phyloP scores from a whole-genome alignment of 768 basidiomycete genomes.

The Chlorophyllum brunneum region DNA sequence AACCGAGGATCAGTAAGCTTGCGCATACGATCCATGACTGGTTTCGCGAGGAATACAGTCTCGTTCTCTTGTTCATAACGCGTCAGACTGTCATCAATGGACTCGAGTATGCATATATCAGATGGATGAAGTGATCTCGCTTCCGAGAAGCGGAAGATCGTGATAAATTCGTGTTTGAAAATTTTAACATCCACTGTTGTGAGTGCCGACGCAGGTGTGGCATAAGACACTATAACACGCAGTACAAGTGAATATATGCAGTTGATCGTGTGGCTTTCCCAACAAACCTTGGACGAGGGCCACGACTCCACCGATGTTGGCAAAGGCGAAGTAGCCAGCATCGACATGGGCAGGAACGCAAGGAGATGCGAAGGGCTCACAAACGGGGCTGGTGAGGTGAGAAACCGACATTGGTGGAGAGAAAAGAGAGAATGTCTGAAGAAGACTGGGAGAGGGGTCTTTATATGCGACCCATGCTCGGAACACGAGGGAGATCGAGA shows the following conservation, averaged over 20 bases:
- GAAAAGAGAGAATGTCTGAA: background rate
- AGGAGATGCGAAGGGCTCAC: background rate
- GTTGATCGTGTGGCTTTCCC: constrained; percentile 3
- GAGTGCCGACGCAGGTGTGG: constrained; percentile 39
- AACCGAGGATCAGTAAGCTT: constrained; percentile 31
- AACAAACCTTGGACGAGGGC: constrained; percentile 64
- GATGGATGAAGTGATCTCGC: constrained; percentile 42
- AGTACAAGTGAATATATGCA: background rate
- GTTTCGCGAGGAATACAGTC: constrained; percentile 55
- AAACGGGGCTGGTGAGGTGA: constrained; percentile 2
- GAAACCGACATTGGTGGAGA: constrained; percentile 11
- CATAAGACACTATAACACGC: constrained; percentile 29
- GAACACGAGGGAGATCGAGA: constrained; percentile 31
- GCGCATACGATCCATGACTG: constrained; percentile 42
- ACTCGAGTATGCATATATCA: constrained; percentile 48
- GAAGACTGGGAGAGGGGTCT: constrained; percentile 38
- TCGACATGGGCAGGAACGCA: constrained; percentile 29
- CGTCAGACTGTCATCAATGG: constrained; percentile 42
- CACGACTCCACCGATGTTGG: constrained; percentile 53
- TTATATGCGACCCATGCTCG: constrained; percentile 36
- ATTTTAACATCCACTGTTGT: constrained; percentile 48
- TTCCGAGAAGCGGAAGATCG: constrained; percentile 56
- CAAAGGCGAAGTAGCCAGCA: constrained; percentile 48
- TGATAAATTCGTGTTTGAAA: constrained; percentile 59
- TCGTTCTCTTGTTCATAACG: constrained; percentile 58